Evolutionary conservation across 345 rosid species (phyloP), one percentile per base, ranked within the genome.

Genomic region (Populus simonii): DNA sequence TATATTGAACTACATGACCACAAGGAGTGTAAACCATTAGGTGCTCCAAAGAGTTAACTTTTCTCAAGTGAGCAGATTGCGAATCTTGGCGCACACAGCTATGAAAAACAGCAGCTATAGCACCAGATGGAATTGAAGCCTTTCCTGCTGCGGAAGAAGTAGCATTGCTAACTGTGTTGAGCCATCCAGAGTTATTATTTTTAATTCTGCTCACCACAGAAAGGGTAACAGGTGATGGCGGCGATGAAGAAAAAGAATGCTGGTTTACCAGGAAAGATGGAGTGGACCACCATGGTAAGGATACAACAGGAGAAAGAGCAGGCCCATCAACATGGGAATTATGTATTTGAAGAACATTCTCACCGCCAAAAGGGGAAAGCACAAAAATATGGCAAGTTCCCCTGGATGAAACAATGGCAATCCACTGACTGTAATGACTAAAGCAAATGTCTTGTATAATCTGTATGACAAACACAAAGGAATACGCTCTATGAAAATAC

Each of bases 321-420:
- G 97, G 95, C 69, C 91, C 90, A 67, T 92, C 97, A 2, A 79
- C 85, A 69, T 91, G 85, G 70, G 95, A 92, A 87, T 85, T 89
- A 67, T 81, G 87, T 74, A 94, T 80, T 78, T 89, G 94, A 63
- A 93, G 95, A 83, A 90, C 93, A 43, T 85, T 89, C 87, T 89
- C 99, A 77, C 99, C 99, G 12, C 99, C 99, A 82, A 96, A 96
- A 13, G 98, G 99, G 55, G 98, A 88, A 61, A 96, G 84, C 72
- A 81, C 93, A 83, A 91, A 96, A 70, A 96, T 88, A 83, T 96
- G 99, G 84, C 95, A 92, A 72, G 99, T 96, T 8, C 94, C 98
- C 83, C 90, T 86, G 55, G 95, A 90, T 55, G 98, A 89, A 75
- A 94, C 90, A 83, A 92, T 86, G 38, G 98, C 91, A 84, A 96